Evolutionary conservation across 257 asterid species (phyloP).

Genomic region (Marsdenia floribunda): DNA sequence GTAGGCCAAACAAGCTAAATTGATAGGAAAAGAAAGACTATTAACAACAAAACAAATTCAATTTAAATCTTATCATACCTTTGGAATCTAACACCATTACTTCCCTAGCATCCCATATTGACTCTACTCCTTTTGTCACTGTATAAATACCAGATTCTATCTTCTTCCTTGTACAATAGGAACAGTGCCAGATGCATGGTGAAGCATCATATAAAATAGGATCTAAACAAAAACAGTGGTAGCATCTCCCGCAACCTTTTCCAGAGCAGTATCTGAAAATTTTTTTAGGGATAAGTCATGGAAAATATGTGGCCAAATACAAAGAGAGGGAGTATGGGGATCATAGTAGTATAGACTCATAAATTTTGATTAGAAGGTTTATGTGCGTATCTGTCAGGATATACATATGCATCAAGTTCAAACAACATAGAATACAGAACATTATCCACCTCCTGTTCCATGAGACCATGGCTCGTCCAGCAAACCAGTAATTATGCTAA

Average conservation of each 20-base stretch:
- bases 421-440: constrained; percentile 4
- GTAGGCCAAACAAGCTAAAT: background rate
- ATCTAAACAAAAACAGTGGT: constrained; percentile 50
- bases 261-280: constrained; percentile 57
- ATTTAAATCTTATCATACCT: constrained; percentile 34
- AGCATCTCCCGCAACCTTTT: constrained; percentile 50
- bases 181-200: constrained; percentile 67
- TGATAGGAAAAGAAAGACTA: background rate
- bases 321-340: background rate
- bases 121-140: constrained; percentile 61
- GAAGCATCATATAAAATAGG: constrained; percentile 37
- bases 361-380: background rate
- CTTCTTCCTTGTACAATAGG: constrained; percentile 57
- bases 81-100: constrained; percentile 46
- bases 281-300: constrained; percentile 15
- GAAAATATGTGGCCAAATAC: background rate
- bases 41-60: background rate
- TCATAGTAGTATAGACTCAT: background rate
- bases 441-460: background rate
- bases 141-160: constrained; percentile 55
- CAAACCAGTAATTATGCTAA: background rate
- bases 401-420: background rate
- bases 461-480: background rate
- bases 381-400: background rate
- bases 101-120: constrained; percentile 54